Conservation (phyloP, 768 basidiomycete genomes). For the Kwoniella dejecticola region DNA sequence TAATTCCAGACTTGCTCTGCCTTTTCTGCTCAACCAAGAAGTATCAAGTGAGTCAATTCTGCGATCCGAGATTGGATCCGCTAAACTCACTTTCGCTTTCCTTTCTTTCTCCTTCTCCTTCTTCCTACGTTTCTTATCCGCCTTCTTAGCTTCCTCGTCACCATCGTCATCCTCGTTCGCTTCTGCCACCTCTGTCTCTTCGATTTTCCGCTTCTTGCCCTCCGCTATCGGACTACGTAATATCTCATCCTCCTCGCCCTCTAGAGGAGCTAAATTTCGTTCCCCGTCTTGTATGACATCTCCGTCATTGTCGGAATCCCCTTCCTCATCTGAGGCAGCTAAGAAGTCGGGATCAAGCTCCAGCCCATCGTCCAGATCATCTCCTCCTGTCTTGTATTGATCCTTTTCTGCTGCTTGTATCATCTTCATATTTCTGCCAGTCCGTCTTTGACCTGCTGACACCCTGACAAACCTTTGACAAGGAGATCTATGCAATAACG, state of each 20-base stretch:
- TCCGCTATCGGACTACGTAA: slow-evolving; percentile 7
- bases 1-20: slow-evolving; percentile 7
- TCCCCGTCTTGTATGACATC: slow-evolving; percentile 9
- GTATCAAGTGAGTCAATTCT: background rate
- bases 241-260: slow-evolving; percentile 23
- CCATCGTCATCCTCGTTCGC: slow-evolving; percentile 19
- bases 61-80: background rate
- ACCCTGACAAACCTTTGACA: background rate
- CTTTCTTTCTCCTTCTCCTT: slow-evolving; percentile 53
- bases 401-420: slow-evolving; percentile 9
- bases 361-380: slow-evolving; percentile 54
- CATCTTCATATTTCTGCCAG: too few relatives aligned
- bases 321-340: slow-evolving; percentile 35
- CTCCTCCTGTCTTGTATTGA: slow-evolving; percentile 40
- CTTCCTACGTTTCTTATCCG: slow-evolving; percentile 49
- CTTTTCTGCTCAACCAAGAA: too few relatives aligned
- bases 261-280: background rate
- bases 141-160: slow-evolving; percentile 17
- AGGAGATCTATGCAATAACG: background rate
- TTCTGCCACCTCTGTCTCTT: slow-evolving; percentile 22
- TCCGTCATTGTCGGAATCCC: background rate
- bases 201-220: slow-evolving; percentile 32
- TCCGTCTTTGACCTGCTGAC: background rate
- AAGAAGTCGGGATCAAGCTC: slow-evolving; percentile 49
- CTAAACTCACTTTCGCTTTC: slow-evolving; percentile 45